Conservation (phyloP, 129 eudicot species). For the Flaveria robusta region DNA sequence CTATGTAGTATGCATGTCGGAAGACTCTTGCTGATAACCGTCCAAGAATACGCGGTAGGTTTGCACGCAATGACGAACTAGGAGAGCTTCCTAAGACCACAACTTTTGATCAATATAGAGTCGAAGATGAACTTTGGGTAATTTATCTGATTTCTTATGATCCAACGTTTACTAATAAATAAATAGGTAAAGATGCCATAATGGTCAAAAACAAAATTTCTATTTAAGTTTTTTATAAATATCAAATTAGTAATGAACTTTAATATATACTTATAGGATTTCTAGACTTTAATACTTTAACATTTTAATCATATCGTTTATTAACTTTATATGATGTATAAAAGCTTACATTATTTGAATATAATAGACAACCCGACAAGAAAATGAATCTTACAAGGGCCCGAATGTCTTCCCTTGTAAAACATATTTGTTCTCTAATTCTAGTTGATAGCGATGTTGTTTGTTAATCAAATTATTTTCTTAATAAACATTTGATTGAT, state of each 20-base stretch:
- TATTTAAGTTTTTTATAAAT: too few species aligned
- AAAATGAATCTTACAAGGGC: slow-evolving; percentile 18
- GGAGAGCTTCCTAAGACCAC: slow-evolving; percentile 64
- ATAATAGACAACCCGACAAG: background rate
- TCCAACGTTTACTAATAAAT: too few species aligned
- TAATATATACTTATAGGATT: too few species aligned
- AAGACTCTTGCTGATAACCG: slow-evolving; percentile 93
- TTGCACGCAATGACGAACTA: slow-evolving; percentile 85
- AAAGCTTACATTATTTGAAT: background rate
- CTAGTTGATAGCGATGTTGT: slow-evolving; percentile 16
- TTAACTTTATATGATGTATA: background rate
- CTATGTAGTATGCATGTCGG: slow-evolving; percentile 78
- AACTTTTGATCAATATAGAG: slow-evolving; percentile 53
- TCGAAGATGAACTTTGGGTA: slow-evolving; percentile 90
- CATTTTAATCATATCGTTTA: background rate
- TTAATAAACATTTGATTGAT: background rate
- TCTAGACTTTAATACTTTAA: too few species aligned
- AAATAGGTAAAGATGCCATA: too few species aligned
- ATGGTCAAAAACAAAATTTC: background rate
- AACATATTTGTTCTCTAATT: slow-evolving; percentile 10
- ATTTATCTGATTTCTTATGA: background rate
- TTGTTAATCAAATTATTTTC: background rate
- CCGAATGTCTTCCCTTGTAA: slow-evolving; percentile 8
- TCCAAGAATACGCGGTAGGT: slow-evolving; percentile 94
- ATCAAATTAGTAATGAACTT: too few species aligned